Evolutionary conservation across 306 rosid genomes (phyloP).

Genomic region (Cajanus cajan): DNA sequence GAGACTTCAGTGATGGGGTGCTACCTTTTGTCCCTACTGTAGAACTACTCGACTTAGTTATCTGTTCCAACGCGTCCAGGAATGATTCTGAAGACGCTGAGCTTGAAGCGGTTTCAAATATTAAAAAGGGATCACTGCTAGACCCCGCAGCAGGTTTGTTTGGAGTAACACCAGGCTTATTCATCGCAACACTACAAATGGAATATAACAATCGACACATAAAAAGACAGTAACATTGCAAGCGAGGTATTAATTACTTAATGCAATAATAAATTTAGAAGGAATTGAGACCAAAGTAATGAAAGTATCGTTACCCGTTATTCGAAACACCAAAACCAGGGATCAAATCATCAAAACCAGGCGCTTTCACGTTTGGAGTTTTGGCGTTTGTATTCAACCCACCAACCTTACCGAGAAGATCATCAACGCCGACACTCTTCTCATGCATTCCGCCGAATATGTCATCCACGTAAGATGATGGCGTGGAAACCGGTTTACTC

Average conservation of each 20-base stretch:
- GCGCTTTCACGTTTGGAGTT: slow-evolving; percentile 15
- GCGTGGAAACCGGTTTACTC: slow-evolving; percentile 33
- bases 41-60: slow-evolving; percentile 45
- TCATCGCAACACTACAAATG: slow-evolving; percentile 24
- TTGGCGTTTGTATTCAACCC: slow-evolving; percentile 36
- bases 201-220: background rate
- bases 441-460: slow-evolving; percentile 64
- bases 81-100: slow-evolving; percentile 45
- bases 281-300: no score
- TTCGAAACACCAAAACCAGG: slow-evolving; percentile 67
- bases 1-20: slow-evolving; percentile 58
- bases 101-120: slow-evolving; percentile 60
- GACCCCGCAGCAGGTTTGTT: slow-evolving; percentile 37
- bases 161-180: slow-evolving; percentile 30
- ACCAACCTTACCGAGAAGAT: slow-evolving; percentile 52
- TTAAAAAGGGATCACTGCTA: slow-evolving; percentile 61
- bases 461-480: slow-evolving; percentile 52
- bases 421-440: slow-evolving; percentile 48
- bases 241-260: background rate
- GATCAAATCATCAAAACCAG: slow-evolving; percentile 63
- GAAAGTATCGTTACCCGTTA: slow-evolving; percentile 47
- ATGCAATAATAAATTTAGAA: background rate
- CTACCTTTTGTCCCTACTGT: slow-evolving; percentile 41
- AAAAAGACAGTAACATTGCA: background rate
- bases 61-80: slow-evolving; percentile 53